Base-by-base conservation (phyloP, 805 yeast genomes). In the Metschnikowia gruessii region DNA sequence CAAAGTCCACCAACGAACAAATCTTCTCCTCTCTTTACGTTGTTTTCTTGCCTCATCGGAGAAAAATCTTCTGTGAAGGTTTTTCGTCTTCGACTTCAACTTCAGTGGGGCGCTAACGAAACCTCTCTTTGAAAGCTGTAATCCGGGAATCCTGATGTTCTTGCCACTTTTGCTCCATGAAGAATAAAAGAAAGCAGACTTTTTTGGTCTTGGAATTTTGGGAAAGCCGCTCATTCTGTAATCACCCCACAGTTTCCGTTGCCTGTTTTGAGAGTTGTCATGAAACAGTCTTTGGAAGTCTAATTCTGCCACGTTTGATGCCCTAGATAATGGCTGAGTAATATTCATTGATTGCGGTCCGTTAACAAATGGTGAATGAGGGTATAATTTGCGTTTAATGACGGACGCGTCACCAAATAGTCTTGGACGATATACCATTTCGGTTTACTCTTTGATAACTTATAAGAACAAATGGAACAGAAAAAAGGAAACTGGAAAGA, bases 121-220 rank as follows among this genome's bases (percentile, higher is more conserved):
- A 48, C 55, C 64, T 32, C 76, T 55, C 44, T 58, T 59, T 9
- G 69, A 59, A 37, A 69, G 53, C 18, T 49, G 48, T 35, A 61
- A 43, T 10, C 51, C 53, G 11, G 65, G 63, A 17, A 53, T 33
- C 24, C 40, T 43, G 42, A 55, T 49, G 18, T 44, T 45, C 19
- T 36, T 45, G 28, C 52, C 45, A 17, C 46, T 45, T 28, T 58
- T 58, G 49, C 70, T 60, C 64, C 77, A 74, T 17, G 72, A 63
- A 40, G 75, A 72, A 61, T 79, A 78, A 59, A 79, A 78, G 38
- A 77, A 67, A 1, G 73, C 75, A 43, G 74, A 76, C 52, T 82
- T 62, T 60, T 77, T 80, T 6, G 85, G 82, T 47, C 82, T 66
- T 2, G 84, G 82, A 42, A 80, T 76, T 52, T 68, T 69, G 1